Percentiles rank a stretch among this genome's conserved stretches.
Conservation (phyloP, 176 grass and related monocot species). For the Calamus simplicifolius region DNA sequence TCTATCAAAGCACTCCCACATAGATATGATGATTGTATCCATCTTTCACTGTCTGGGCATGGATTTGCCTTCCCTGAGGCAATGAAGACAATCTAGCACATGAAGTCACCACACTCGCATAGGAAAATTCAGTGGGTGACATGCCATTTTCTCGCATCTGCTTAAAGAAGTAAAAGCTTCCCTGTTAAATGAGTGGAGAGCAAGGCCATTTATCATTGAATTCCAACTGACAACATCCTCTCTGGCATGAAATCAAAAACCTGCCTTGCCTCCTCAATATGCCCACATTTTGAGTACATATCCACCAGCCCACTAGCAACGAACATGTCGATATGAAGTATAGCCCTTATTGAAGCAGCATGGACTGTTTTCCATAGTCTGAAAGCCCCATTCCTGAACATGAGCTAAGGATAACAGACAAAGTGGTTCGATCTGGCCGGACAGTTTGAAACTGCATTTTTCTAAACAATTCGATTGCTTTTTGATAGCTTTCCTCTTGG, state of each 20-base stretch:
- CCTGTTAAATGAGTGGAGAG: constrained; percentile 56
- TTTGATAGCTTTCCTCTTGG: constrained; percentile 53
- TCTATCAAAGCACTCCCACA: constrained; percentile 65
- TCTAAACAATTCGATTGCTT: constrained; percentile 53
- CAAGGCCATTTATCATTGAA: constrained; percentile 70
- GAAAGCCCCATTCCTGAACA: constrained; percentile 49
- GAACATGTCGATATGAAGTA: constrained; percentile 58
- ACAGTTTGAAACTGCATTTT: constrained; percentile 67
- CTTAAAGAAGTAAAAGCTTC: constrained; percentile 70
- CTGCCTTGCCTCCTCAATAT: constrained; percentile 35
- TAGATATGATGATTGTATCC: constrained; percentile 66
- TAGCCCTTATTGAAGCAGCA: constrained; percentile 58
- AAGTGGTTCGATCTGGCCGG: constrained; percentile 54
- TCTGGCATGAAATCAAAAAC: constrained; percentile 56
- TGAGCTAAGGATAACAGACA: constrained; percentile 69
- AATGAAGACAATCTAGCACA: constrained; percentile 54
- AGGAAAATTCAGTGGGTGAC: constrained; percentile 61
- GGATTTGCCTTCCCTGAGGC: constrained; percentile 75
- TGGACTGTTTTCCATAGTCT: constrained; percentile 56
- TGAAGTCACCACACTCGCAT: constrained; percentile 74
- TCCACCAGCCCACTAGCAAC: constrained; percentile 72
- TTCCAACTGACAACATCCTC: constrained; percentile 86
- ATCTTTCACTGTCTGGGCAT: constrained; percentile 58
- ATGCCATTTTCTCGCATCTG: constrained; percentile 52
- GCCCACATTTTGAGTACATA: constrained; percentile 76